Evolutionary conservation across 2,329 filamentous ascomycete genomes (phyloP).

Genomic region (Decorospora gaudefroyi): DNA sequence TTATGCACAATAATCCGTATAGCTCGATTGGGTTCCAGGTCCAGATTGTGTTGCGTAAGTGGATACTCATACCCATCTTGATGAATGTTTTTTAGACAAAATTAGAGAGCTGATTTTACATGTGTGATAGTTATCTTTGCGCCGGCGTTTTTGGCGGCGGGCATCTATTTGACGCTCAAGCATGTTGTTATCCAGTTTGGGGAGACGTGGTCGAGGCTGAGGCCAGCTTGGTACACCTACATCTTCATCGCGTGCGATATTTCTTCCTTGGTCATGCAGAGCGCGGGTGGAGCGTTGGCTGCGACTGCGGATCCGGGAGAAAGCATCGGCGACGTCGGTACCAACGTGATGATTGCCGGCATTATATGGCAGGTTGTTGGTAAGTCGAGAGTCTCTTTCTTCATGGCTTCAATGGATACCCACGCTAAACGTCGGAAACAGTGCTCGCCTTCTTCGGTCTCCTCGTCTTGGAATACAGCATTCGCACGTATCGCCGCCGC

Average conservation of each 20-base stretch:
- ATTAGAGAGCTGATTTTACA: no score
- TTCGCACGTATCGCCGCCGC: constrained; percentile 28
- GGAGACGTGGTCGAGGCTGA: constrained; percentile 26
- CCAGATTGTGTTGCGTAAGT: constrained; percentile 54
- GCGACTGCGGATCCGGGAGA: constrained; percentile 52
- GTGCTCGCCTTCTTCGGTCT: constrained; percentile 51
- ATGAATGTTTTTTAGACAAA: no score
- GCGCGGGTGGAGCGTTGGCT: constrained; percentile 60
- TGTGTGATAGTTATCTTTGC: constrained; percentile 55
- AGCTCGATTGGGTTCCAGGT: constrained; percentile 53
- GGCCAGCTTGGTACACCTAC: constrained; percentile 56
- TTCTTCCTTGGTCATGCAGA: constrained; percentile 60
- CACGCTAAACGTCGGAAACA: constrained; percentile 27
- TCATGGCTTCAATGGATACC: not conserved
- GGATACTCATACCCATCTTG: constrained; percentile 2
- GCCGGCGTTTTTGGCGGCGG: constrained; percentile 60
- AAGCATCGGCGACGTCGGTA: constrained; percentile 50
- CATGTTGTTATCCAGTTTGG: constrained; percentile 61
- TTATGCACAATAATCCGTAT: constrained; percentile 60
- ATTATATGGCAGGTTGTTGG: constrained; percentile 61
- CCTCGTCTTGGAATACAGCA: constrained; percentile 45
- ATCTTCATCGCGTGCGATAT: constrained; percentile 64
- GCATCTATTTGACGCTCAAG: constrained; percentile 60
- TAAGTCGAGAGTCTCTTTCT: constrained; percentile 35
- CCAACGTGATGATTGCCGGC: constrained; percentile 61